Base-by-base conservation (phyloP, 192 early-diverging fungal genomes). In the Linnemannia schmuckeri region DNA sequence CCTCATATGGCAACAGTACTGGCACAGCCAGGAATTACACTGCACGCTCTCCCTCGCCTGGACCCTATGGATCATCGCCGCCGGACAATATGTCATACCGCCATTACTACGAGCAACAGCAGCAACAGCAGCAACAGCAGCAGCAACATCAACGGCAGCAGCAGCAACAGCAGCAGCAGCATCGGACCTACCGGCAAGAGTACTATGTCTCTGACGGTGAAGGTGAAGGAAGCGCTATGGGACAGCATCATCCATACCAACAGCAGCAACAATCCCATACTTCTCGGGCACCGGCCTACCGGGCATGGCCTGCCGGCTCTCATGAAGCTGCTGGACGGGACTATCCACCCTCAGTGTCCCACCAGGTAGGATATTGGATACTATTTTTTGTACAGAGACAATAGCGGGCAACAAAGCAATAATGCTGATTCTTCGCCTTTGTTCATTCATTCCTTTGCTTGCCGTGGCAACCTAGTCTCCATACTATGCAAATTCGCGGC, bases 151-250 rank as follows among this genome's bases (percentile, higher is more conserved):
- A 57, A n/a, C 44, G 30, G 18, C 76, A 78, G 15, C 75, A 46
- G 40, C 83, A 78, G 10, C 72, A 66, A 13, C 75, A 77, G 18
- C 71, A 70, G 10, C 71, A 74, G 47, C 18, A 30, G 10, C 35
- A 54, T 6, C 70, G 74, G 15, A 3, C 74, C 12, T 85, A 85
- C 44, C 37, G 78, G 22, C 78, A 76, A 57, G 83, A 85, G 6
- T 85, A 80, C 33, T 82, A 82, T 74, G 44, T 76, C n/a, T 82
- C 81, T 30, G 81, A 82, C 38, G 81, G 75, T 24, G 81, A 82
- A 47, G 81, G 81, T 38, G 81, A 82, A 38, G 57, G 24, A 9
- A 20, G 33, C 4, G 3, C 47, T 24, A 77, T 82, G 44, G 41
- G 70, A n/a, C 81, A 82, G 55, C 81, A 77, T 41, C 75, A 72